Evolutionary conservation across 768 basidiomycete species (phyloP).

Genomic region (Rhodosporidiobolus odoratus): DNA sequence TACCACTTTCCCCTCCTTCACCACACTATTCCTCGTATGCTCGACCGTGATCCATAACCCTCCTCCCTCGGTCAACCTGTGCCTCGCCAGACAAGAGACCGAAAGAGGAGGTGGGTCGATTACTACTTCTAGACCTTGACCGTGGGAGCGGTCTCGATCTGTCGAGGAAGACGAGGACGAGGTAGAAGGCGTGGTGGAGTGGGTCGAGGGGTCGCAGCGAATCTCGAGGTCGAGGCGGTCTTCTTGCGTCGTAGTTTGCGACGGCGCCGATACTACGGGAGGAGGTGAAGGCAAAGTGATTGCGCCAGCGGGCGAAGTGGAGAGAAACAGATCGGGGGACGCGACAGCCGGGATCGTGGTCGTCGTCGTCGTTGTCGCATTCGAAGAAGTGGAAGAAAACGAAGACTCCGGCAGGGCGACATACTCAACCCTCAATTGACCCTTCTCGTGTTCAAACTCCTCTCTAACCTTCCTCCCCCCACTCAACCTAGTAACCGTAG

Average conservation of each 20-base stretch:
- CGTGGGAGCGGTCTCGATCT: background rate
- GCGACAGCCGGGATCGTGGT: background rate
- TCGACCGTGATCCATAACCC: slow-evolving; percentile 90
- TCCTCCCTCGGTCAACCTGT: slow-evolving; percentile 82
- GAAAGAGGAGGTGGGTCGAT: slow-evolving; percentile 85
- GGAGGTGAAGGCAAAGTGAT: slow-evolving; percentile 42
- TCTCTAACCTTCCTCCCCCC: slow-evolving; percentile 52
- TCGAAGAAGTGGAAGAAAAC: background rate
- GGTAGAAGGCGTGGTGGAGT: slow-evolving; percentile 49
- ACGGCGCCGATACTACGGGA: slow-evolving; percentile 42
- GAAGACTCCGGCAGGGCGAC: background rate
- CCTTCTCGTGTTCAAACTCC: slow-evolving; percentile 81
- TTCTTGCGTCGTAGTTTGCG: slow-evolving; percentile 47
- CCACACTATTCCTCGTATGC: slow-evolving; percentile 67
- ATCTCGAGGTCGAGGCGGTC: slow-evolving; percentile 39
- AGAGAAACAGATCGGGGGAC: background rate
- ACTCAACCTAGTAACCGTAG: slow-evolving; percentile 77
- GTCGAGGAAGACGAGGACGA: too few species aligned
- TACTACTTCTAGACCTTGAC: slow-evolving; percentile 67
- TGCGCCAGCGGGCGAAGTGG: background rate
- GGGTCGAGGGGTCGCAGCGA: slow-evolving; percentile 50
- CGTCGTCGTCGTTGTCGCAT: too few species aligned
- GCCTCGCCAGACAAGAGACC: slow-evolving; percentile 75
- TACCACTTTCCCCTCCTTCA: slow-evolving; percentile 10
- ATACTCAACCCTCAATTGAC: slow-evolving; percentile 76